Evolutionary conservation across 192 early-diverging fungal species (phyloP), one percentile per base, ranked within the genome.

Genomic region (Chytriomyces confervae): DNA sequence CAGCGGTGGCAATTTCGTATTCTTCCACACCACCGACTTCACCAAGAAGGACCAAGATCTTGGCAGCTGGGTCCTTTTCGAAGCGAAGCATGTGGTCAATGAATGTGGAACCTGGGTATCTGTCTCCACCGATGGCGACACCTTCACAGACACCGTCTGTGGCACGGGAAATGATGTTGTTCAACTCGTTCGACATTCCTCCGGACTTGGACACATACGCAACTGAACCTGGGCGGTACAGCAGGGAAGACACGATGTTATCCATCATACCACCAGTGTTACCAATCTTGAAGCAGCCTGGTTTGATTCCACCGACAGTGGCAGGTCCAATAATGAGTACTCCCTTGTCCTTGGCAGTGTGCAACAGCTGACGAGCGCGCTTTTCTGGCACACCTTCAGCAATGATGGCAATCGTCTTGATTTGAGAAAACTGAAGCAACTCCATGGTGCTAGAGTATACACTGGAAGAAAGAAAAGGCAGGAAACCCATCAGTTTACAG

Each of bases 221-320:
- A 50, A 99, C 95, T 1, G 96, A 97, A 11, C 97, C 97, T 27
- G 95, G 85, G 57, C 97, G 93, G 87, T 99, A 99, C 73, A 99
- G 91, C 87, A 96, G 96, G 84, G 95, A 97, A 18, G 95, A 87
- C 6, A 96, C 95, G 86, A 99, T 97, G 89, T 99, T 99, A 86
- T 99, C 97, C 97, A 99, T 99, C 97, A 99, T 99, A 75, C 97
- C 97, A 82, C 97, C 97, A 62, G 97, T 99, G 92, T 97, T 97
- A 78, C 97, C 97, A 80, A 99, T 97, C 93, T 99, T 99, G 92
- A 96, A 99, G 86, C 96, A 97, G 0, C 97, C 97, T 49, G 97
- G 95, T 89, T 97, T 99, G 86, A 99, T 99, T 72, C 97, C 97
- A 83, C 97, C 97, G 61, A 99, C 97, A 57, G 97, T 99, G 50